Conservation (phyloP, 148 eudicot species). For the Arctostaphylos glauca region DNA sequence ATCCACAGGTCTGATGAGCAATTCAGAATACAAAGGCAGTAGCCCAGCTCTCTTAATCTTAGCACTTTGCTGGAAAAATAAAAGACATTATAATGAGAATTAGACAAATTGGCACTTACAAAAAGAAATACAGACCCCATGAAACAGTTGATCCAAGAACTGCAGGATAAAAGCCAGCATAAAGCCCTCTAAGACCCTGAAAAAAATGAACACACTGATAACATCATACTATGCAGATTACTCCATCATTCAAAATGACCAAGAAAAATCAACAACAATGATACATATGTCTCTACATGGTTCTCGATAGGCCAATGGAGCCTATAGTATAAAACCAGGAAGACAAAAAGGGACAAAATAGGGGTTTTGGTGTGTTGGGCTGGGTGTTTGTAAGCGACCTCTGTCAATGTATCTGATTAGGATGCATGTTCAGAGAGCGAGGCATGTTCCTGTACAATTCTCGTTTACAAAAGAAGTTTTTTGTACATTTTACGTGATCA, state of each 20-base stretch:
- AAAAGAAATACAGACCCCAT: slow-evolving; percentile 95
- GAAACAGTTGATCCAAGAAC: slow-evolving; percentile 93
- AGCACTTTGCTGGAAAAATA: background rate
- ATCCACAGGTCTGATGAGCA: background rate
- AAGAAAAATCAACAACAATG: background rate
- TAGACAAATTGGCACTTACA: slow-evolving; percentile 53
- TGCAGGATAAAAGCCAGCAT: slow-evolving; percentile 91
- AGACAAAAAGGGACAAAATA: background rate
- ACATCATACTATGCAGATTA: background rate
- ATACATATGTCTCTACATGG: too few species aligned
- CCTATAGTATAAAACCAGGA: background rate
- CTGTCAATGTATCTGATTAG: too few species aligned
- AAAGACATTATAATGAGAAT: background rate
- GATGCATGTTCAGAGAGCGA: background rate
- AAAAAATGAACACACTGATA: slow-evolving; percentile 13
- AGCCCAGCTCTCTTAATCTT: background rate
- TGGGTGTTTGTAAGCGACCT: too few species aligned
- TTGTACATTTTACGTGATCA: background rate
- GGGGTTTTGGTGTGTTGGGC: too few species aligned
- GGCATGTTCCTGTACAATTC: background rate
- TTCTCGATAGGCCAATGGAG: too few species aligned
- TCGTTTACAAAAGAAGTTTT: background rate
- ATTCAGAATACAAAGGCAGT: background rate
- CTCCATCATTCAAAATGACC: background rate
- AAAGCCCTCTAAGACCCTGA: slow-evolving; percentile 92